Conservation (phyloP, 768 basidiomycete species). For the Calvatia gigantea region DNA sequence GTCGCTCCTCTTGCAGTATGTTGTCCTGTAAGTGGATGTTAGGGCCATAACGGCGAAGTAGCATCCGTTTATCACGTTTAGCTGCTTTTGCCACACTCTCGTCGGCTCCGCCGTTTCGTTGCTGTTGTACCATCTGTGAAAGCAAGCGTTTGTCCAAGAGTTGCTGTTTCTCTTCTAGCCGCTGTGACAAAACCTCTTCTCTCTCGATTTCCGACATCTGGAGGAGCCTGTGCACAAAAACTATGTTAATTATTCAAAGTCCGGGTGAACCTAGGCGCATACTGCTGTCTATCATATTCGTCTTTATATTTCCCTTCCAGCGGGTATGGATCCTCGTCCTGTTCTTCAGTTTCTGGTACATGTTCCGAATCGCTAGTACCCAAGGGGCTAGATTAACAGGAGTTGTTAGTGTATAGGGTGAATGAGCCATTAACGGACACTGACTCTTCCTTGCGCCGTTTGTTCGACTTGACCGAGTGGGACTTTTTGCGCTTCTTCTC, state of each 20-base stretch:
- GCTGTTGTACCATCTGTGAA: slow-evolving; percentile 69
- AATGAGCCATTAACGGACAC: slow-evolving; percentile 18
- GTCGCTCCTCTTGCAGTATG: slow-evolving; percentile 70
- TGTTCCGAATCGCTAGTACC: slow-evolving; percentile 49
- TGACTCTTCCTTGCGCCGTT: slow-evolving; percentile 75
- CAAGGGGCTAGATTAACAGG: slow-evolving; percentile 8
- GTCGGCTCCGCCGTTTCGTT: slow-evolving; percentile 44
- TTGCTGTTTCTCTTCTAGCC: slow-evolving; percentile 78
- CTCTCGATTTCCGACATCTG: slow-evolving; percentile 84
- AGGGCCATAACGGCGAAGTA: slow-evolving; percentile 1
- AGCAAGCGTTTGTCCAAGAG: slow-evolving; percentile 68
- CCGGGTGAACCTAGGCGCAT: slow-evolving; percentile 28
- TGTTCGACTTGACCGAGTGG: slow-evolving; percentile 38
- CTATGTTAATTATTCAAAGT: not conserved
- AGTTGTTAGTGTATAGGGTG: slow-evolving; percentile 11
- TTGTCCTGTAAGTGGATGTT: slow-evolving; percentile 48
- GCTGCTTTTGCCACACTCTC: slow-evolving; percentile 70
- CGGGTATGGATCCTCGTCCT: slow-evolving; percentile 71
- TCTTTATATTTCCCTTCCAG: slow-evolving; percentile 90
- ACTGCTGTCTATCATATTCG: slow-evolving; percentile 81
- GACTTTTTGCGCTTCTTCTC: slow-evolving; percentile 65
- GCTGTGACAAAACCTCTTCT: slow-evolving; percentile 78
- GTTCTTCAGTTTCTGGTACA: slow-evolving; percentile 63
- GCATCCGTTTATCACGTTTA: slow-evolving; percentile 54
- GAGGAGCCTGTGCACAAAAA: slow-evolving; percentile 52